Base-by-base conservation (phyloP, 345 rosid genomes). In the Camelina neglecta region DNA sequence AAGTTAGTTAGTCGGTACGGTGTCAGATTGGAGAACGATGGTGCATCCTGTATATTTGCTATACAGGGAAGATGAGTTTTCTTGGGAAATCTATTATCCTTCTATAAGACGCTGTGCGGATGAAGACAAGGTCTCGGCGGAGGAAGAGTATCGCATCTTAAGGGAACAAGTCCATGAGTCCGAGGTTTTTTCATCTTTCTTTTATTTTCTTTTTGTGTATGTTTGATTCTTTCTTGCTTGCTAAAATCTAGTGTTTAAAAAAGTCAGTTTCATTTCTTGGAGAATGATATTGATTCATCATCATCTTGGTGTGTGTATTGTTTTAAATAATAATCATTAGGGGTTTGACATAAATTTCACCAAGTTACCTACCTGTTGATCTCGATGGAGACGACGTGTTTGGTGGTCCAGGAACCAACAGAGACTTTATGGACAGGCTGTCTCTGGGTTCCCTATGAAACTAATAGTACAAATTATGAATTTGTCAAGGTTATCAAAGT, bases 311-410 rank as follows among this genome's bases (percentile, higher is more conserved):
- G 13, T 44, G 26, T 24, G 4, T 24, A 2, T 24, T 24, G 3
- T 24, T 24, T 24, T 24, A 24, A 24, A 3, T 44, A 13, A 24
- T 44, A 11, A 13, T 12, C 4, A 0, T 2, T 64, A 48, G 63
- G 53, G 53, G 7, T 24, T 69, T 11, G 73, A 55, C 53, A 69
- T 69, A 6, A 23, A 69, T 31, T 69, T 69, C 38, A 8, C 9
- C 6, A 18, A 15, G 41, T 69, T 69, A 38, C 53, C 16, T 6
- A 55, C 73, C 63, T 0, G 7, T 55, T 56, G 15, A 23, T 69
- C 6, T 69, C 41, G 63, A 69, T 68, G 3, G 0, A 0, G 23
- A 54, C 0, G n/a, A 21, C 39, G 26, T 2, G 4, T n/a, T 10
- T 8, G 18, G 24, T 45, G 5, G 5, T 21, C 26, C 26, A 24